These are phyloP conservation scores for Russula sp. DNA, from an alignment of 768 basidiomycete species.

Conservation along the genomic window DNA sequence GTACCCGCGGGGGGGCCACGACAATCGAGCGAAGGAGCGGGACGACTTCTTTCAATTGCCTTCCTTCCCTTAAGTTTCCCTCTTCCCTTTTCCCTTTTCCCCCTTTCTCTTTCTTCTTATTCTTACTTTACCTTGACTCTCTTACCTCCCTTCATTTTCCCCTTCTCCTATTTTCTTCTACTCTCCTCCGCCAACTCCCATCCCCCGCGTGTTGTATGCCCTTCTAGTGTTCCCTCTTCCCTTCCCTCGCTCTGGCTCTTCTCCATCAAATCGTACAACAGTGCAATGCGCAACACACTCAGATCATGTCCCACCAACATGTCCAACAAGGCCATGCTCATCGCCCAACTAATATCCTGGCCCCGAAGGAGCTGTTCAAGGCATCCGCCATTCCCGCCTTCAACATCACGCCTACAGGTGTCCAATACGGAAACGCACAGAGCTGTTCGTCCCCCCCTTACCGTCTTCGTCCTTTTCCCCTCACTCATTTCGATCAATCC, in stretches of 20 bases:
- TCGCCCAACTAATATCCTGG: constrained; percentile 22
- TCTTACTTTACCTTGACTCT: background rate
- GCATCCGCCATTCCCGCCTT: constrained; percentile 75
- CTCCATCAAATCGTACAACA: constrained; percentile 20
- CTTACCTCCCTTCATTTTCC: background rate
- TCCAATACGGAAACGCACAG: constrained; percentile 58
- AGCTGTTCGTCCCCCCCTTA: constrained; percentile 13
- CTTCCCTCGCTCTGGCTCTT: constrained; percentile 36
- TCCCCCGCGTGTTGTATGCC: constrained; percentile 35
- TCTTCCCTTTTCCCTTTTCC: constrained; percentile 12
- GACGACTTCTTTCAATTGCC: background rate
- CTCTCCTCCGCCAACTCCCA: constrained; percentile 28
- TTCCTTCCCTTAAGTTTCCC: background rate
- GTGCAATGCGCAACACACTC: constrained; percentile 43
- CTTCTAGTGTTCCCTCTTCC: constrained; percentile 32
- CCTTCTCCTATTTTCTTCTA: constrained; percentile 29
- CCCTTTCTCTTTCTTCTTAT: background rate
- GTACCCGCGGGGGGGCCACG: constrained; percentile 12
- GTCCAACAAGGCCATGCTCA: constrained; percentile 24
- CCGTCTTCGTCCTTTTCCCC: background rate
- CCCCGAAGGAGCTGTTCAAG: constrained; percentile 52
- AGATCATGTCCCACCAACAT: constrained; percentile 45
- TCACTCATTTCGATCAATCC: background rate
- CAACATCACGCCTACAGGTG: constrained; percentile 58
- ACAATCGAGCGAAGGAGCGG: constrained; percentile 8